A percentile compares a stretch with the other conserved stretches of the same genome.
Conservation (phyloP, 306 rosid species). For the Hippophae rhamnoides region DNA sequence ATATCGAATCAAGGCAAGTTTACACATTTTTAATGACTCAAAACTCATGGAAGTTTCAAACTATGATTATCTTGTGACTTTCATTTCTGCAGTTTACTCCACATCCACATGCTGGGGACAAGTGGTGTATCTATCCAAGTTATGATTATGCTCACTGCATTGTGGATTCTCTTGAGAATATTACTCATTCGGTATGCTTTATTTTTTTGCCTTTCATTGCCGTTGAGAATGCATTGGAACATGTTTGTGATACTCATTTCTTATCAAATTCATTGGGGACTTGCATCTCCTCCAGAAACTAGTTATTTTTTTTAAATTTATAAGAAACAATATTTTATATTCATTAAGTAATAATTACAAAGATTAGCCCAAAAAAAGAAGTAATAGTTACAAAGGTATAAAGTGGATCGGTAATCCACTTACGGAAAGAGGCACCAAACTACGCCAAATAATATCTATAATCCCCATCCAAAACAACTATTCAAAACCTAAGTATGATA, state of each 20-base stretch:
- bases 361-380: too few relatives aligned
- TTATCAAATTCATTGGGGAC: not conserved
- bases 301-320: too few relatives aligned
- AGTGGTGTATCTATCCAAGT: constrained; percentile 99
- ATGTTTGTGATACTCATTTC: not conserved
- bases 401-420: too few relatives aligned
- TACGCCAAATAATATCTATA: too few relatives aligned
- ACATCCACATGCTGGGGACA: constrained; percentile 98
- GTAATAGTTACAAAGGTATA: too few relatives aligned
- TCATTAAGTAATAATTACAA: too few relatives aligned
- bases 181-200: constrained; percentile 85
- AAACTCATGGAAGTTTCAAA: constrained; percentile 1
- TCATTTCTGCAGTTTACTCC: constrained; percentile 64
- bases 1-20: constrained; percentile 76
- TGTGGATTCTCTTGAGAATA: constrained; percentile 93
- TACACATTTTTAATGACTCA: constrained; percentile 7
- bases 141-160: constrained; percentile 95
- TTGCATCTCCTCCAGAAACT: not conserved
- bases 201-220: constrained; percentile 10
- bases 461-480: too few relatives aligned
- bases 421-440: too few relatives aligned
- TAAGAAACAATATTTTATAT: too few relatives aligned
- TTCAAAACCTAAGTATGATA: too few relatives aligned
- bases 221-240: constrained; percentile 1
- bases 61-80: constrained; percentile 15